Evolutionary conservation across 345 rosid species (phyloP), one percentile per base, ranked within the genome.

Genomic region (Syzygium jambos): DNA sequence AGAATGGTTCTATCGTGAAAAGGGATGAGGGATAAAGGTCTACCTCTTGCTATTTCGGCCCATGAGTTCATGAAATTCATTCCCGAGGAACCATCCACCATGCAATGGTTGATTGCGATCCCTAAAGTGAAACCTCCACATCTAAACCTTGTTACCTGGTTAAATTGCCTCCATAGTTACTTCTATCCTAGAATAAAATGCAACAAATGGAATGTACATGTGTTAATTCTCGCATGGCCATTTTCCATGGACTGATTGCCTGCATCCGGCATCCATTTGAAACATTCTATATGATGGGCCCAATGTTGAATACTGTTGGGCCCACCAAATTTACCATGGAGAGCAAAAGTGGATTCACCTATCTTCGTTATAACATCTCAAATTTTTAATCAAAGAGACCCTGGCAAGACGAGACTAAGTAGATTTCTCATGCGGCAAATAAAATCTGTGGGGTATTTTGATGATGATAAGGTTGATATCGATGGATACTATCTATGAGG

Each of bases 71-170:
- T 93, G 85, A 94, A 90, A 63, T 93, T 93, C 87, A 94, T 87
- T 63, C 92, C 93, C 17, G 94, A 94, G 78, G 85, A 89, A 43
- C 96, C 96, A 88, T 94, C 97, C 63, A 92, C 92, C 2, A 93
- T 73, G 2, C 94, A 88, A 86, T 95, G 97, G 61, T 95, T 89
- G 27, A 95, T 89, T 46, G 93, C 92, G 90, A 94, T 92, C 41
- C 92, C 95, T 83, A 95, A 65, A 6, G 94, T 90, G 86, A 95
- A 85, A 34, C 96, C 95, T 23, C 97, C 97, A 53, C 97, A 95
- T 52, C 90, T 78, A 87, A 94, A 93, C 54, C 86, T 88, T 11
- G 97, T 94, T 51, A 95, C 87, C 84, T 94, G 95, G 8, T 41
- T 51, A 22, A 19, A 6, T 19, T 13, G 19, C 34, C 73, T 63